These are phyloP conservation scores for Cladophialophora chaetospira DNA, from an alignment of 2,329 filamentous ascomycete species.

Conservation along the genomic window DNA sequence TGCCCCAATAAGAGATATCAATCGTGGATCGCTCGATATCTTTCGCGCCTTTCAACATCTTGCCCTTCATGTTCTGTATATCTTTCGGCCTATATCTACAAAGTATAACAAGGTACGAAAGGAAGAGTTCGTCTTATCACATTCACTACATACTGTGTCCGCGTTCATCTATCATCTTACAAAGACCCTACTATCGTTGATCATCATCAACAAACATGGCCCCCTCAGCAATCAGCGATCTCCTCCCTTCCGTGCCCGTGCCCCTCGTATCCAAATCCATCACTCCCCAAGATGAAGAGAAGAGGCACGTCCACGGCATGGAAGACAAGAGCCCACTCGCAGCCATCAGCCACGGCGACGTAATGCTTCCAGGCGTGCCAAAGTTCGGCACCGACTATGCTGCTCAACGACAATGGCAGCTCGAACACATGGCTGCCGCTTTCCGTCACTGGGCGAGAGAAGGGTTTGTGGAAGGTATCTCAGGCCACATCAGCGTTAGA, in stretches of 20 bases:
- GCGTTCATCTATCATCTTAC: neutral
- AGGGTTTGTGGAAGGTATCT: constrained; percentile 69
- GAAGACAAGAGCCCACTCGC: constrained; percentile 32
- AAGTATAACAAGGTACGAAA: neutral
- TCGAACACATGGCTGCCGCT: constrained; percentile 67
- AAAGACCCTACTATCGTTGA: neutral
- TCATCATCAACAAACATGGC: constrained; percentile 22
- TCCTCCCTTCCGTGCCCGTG: constrained; percentile 17
- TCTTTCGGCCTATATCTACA: neutral
- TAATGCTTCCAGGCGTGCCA: constrained; percentile 48
- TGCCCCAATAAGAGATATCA: constrained; percentile 8
- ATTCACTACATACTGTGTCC: neutral
- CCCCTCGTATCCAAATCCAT: constrained; percentile 19
- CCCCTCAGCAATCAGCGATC: constrained; percentile 29
- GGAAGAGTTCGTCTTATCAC: neutral
- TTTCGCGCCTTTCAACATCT: constrained; percentile 7
- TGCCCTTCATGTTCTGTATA: neutral
- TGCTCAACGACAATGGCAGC: constrained; percentile 63
- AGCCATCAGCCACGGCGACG: constrained; percentile 35
- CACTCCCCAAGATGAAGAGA: constrained; percentile 16
- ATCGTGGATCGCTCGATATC: constrained; percentile 4
- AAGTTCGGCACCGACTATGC: constrained; percentile 53
- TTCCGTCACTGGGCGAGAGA: constrained; percentile 69
- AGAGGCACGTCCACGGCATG: constrained; percentile 34
- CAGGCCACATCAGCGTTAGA: constrained; percentile 67